Percentiles rank a stretch among this genome's conserved stretches.
phyloP scores from a whole-genome alignment of 2,329 filamentous ascomycete genomes.

The Fusarium sp. region DNA sequence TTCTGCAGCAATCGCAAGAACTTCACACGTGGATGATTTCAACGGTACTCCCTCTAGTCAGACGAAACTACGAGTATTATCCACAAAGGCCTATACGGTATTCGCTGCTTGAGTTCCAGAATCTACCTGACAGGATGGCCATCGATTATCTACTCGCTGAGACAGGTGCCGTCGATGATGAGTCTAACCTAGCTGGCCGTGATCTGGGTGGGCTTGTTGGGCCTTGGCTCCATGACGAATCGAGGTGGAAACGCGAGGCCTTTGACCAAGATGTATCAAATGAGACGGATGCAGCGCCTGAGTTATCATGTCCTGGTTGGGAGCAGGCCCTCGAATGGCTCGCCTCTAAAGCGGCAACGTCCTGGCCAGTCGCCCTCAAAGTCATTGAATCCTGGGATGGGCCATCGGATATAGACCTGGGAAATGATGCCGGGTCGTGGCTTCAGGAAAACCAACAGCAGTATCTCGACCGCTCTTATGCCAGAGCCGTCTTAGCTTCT shows the following conservation, averaged over 20 bases:
- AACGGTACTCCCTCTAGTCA: constrained; percentile 72
- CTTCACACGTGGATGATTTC: constrained; percentile 76
- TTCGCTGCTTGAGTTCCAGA: constrained; percentile 71
- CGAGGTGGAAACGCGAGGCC: constrained; percentile 57
- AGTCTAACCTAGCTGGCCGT: constrained; percentile 60
- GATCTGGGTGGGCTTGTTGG: constrained; percentile 75
- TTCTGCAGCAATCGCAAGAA: constrained; percentile 68
- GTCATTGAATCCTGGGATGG: constrained; percentile 78
- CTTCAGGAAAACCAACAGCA: constrained; percentile 68
- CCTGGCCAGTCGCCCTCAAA: constrained; percentile 69
- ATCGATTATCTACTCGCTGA: constrained; percentile 69
- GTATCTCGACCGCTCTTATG: constrained; percentile 71
- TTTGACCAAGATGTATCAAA: not conserved
- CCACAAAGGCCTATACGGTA: constrained; percentile 57
- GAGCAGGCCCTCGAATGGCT: constrained; percentile 76
- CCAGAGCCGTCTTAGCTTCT: constrained; percentile 72
- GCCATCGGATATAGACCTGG: constrained; percentile 74
- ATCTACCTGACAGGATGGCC: constrained; percentile 65
- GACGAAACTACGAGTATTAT: constrained; percentile 77
- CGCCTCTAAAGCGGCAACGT: constrained; percentile 63
- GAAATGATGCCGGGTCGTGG: constrained; percentile 64
- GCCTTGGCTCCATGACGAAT: constrained; percentile 76
- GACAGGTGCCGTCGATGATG: constrained; percentile 55
- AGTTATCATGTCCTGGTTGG: constrained; percentile 67
- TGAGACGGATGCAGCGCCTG: constrained; percentile 43